phyloP scores from a whole-genome alignment of 495 filamentous ascomycete genomes.

The Hyaloscypha finlandica region DNA sequence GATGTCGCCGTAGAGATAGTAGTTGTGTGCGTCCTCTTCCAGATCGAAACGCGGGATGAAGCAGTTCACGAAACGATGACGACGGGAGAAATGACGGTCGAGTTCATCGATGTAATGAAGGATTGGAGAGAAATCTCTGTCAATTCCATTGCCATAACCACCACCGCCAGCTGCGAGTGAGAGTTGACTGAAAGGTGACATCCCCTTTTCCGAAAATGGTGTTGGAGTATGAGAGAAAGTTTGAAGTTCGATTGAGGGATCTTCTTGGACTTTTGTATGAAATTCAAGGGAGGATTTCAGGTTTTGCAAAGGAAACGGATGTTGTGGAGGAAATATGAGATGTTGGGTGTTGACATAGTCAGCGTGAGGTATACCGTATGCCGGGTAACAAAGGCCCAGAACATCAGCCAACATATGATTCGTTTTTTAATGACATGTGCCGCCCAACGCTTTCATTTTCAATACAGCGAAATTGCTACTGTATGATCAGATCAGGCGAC shows the following conservation, averaged over 20 bases:
- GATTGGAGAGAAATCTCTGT: slow-evolving; percentile 23
- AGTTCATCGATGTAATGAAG: slow-evolving; percentile 20
- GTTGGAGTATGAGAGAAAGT: slow-evolving; percentile 4
- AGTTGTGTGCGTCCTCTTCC: slow-evolving; percentile 25
- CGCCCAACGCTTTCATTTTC: neutral
- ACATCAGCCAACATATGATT: neutral
- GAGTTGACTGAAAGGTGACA: slow-evolving; percentile 23
- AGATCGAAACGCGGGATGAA: slow-evolving; percentile 32
- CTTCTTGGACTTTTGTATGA: neutral
- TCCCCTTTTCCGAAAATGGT: neutral
- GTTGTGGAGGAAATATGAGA: neutral
- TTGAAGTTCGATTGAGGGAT: neutral
- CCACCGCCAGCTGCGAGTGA: neutral
- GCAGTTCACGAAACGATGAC: slow-evolving; percentile 25
- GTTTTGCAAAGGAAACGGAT: neutral
- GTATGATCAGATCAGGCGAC: neutral
- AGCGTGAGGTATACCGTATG: neutral
- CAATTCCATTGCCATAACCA: slow-evolving; percentile 14
- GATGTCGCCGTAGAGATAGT: slow-evolving; percentile 27
- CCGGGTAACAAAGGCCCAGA: neutral
- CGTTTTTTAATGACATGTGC: neutral
- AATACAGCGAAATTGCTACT: neutral
- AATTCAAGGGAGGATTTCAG: neutral
- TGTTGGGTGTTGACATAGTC: neutral
- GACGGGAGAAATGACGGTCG: slow-evolving; percentile 26